phyloP scores from a whole-genome alignment of 768 basidiomycete genomes.

The Pulveroboletus frians region DNA sequence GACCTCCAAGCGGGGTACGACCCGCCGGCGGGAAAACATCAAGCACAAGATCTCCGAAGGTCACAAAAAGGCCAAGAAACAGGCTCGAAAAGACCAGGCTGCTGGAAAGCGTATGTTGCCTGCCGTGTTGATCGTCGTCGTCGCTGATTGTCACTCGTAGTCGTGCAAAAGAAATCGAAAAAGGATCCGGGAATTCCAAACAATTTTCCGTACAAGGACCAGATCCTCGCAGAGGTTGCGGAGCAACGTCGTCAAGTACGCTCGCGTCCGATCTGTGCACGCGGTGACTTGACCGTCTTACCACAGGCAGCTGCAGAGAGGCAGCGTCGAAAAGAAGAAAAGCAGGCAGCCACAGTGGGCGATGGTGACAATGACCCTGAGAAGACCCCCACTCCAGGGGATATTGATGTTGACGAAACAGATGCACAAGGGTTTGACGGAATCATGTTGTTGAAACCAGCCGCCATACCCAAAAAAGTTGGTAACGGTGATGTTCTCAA shows the following conservation, averaged over 20 bases:
- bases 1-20: constrained; percentile 77
- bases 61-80: constrained; percentile 69
- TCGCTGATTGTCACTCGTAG: constrained; percentile 7
- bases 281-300: background rate
- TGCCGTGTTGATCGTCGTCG: background rate
- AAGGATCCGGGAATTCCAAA: constrained; percentile 95
- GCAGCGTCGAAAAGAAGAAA: constrained; percentile 58
- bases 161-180: constrained; percentile 39
- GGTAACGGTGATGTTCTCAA: background rate
- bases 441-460: constrained; percentile 19
- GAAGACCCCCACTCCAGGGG: constrained; percentile 25
- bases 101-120: constrained; percentile 75
- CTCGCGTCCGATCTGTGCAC: background rate
- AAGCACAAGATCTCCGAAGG: constrained; percentile 73
- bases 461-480: constrained; percentile 1
- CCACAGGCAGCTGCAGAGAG: constrained; percentile 73
- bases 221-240: constrained; percentile 85
- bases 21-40: constrained; percentile 66
- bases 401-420: constrained; percentile 26
- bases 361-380: constrained; percentile 26
- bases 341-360: constrained; percentile 40
- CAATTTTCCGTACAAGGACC: constrained; percentile 90
- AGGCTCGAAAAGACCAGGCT: constrained; percentile 64
- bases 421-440: constrained; percentile 38
- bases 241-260: constrained; percentile 69